Base-by-base conservation (phyloP, 2,329 filamentous ascomycete genomes). In the Sclerotinia glacialis region DNA sequence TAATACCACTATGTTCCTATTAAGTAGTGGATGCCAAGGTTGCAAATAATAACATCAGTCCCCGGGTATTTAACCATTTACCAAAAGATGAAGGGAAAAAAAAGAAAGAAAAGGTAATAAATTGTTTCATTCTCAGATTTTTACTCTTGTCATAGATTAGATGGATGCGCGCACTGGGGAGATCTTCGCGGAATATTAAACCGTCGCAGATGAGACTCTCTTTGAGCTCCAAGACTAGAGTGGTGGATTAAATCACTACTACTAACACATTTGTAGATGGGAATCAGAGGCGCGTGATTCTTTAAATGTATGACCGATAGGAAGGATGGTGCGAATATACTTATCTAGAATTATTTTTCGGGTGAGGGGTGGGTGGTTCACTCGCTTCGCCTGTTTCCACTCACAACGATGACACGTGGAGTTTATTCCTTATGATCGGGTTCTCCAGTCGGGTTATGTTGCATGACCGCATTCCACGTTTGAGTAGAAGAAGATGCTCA, bases 261-360 rank as follows among this genome's bases (percentile, higher is more conserved):
- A 23, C 21, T 23, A 23, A 47, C n/a, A n/a, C n/a, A n/a, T n/a
- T n/a, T n/a, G n/a, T n/a, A n/a, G n/a, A n/a, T n/a, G n/a, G n/a
- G n/a, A n/a, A n/a, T n/a, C n/a, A n/a, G n/a, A n/a, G n/a, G n/a
- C n/a, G n/a, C n/a, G n/a, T n/a, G n/a, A n/a, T n/a, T n/a, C n/a
- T n/a, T n/a, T n/a, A n/a, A n/a, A n/a, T n/a, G n/a, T n/a, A n/a
- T 1, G 26, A 21, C 1, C 18, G 7, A 18, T 11, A 1, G 8
- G 49, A 9, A 31, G 3, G 0, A 31, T 21, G 7, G 23, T 21
- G 16, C 26, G 26, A 21, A 4, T 52, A 6, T 52, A 8, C 3
- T 52, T 1, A 52, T 52, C 49, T 52, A 14, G 8, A 26, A 21
- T 3, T 11, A 31, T 11, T 18, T 16, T 50, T 50, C 3, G 28